Conservation (phyloP, 805 yeast species). For the Tetrapisispora fleetii region DNA sequence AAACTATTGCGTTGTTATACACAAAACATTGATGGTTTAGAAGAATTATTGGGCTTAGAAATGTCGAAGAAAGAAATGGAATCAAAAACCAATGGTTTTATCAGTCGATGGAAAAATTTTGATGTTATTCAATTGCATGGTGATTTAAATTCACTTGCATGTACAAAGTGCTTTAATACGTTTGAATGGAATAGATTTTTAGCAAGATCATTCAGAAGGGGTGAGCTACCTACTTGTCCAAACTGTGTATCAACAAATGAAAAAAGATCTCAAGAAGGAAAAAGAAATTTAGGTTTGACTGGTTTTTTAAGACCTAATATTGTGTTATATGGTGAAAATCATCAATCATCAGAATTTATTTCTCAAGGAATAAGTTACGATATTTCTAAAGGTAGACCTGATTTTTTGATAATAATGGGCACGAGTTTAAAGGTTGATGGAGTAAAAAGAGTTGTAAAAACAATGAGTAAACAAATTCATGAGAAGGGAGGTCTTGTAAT, state of each 20-base stretch:
- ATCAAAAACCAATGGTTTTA: slow-evolving; percentile 16
- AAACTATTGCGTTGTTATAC: slow-evolving; percentile 81
- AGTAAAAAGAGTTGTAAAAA: slow-evolving; percentile 65
- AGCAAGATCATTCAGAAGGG: slow-evolving; percentile 41
- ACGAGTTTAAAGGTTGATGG: slow-evolving; percentile 90
- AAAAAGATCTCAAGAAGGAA: slow-evolving; percentile 56
- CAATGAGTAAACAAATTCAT: slow-evolving; percentile 59
- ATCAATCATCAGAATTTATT: slow-evolving; percentile 75
- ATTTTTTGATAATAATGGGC: slow-evolving; percentile 78
- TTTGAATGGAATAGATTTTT: slow-evolving; percentile 53
- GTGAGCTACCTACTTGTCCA: slow-evolving; percentile 70
- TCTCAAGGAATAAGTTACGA: slow-evolving; percentile 63
- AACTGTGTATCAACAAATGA: slow-evolving; percentile 49
- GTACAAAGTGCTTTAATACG: slow-evolving; percentile 56
- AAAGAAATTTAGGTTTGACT: slow-evolving; percentile 56
- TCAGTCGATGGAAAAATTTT: slow-evolving; percentile 44
- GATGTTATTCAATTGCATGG: slow-evolving; percentile 91
- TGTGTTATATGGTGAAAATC: slow-evolving; percentile 89
- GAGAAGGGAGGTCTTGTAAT: slow-evolving; percentile 72
- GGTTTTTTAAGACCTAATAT: slow-evolving; percentile 84
- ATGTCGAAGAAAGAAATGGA: slow-evolving; percentile 37
- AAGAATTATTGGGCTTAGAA: slow-evolving; percentile 50
- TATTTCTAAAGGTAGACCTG: slow-evolving; percentile 51
- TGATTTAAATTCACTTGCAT: slow-evolving; percentile 62
- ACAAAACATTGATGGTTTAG: slow-evolving; percentile 89